phyloP scores from a whole-genome alignment of 139 green algal species.

The Medakamo hakoo region DNA sequence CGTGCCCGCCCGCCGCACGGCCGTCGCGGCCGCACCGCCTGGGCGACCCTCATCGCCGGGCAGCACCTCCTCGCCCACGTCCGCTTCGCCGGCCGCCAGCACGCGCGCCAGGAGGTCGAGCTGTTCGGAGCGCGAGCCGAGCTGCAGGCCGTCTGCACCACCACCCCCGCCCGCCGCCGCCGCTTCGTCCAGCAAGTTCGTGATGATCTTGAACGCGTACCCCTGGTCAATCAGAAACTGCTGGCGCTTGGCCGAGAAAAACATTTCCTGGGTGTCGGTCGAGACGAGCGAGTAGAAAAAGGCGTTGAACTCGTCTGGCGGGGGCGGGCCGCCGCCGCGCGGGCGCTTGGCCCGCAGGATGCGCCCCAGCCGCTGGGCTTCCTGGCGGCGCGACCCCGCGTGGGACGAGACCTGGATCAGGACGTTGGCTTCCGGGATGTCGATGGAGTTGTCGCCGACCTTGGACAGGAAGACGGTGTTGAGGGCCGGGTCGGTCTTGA shows the following conservation, averaged over 20 bases:
- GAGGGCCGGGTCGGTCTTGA: conserved; percentile 79
- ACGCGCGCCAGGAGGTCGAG: conserved; percentile 53
- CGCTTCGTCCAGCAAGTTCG: conserved; percentile 46
- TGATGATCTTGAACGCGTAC: conserved; percentile 95
- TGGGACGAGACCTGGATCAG: conserved; percentile 96
- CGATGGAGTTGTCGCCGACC: conserved; percentile 95
- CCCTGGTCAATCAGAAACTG: conserved; percentile 99
- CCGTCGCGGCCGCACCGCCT: not conserved
- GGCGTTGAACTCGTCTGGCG: conserved; percentile 74
- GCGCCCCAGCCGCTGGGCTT: conserved; percentile 84
- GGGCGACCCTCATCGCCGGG: conserved; percentile 14
- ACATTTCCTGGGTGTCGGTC: conserved; percentile 95
- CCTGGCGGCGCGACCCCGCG: conserved; percentile 79
- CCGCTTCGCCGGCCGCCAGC: conserved; percentile 47
- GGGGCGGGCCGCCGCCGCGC: conserved; percentile 11
- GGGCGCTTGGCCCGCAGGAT: conserved; percentile 85
- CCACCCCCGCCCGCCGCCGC: conserved; percentile 1
- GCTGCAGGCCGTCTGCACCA: conserved; percentile 19
- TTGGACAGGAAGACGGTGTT: conserved; percentile 99
- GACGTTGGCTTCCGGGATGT: conserved; percentile 98
- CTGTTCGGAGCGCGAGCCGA: conserved; percentile 36
- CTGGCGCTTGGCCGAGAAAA: conserved; percentile 90
- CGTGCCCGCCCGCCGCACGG: conserved; percentile 20
- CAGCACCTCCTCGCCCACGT: conserved; percentile 42
- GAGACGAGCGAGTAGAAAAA: conserved; percentile 99